phyloP scores from a whole-genome alignment of 176 grass and related monocot species.

The Cenchrus fungigraminus region DNA sequence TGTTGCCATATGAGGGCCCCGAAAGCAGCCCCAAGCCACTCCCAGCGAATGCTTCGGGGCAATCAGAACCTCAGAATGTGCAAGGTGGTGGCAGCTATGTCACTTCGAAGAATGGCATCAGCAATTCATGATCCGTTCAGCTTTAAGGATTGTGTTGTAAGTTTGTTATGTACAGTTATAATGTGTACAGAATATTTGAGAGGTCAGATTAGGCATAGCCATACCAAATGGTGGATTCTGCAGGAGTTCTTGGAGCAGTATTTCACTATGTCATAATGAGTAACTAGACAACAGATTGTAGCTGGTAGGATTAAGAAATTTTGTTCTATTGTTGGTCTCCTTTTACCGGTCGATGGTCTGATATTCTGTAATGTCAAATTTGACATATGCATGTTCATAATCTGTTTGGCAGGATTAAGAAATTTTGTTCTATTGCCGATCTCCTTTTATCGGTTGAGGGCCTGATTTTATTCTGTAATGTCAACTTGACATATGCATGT shows the following conservation, averaged over 20 bases:
- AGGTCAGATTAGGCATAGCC: conserved; percentile 23
- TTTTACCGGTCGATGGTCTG: too few relatives aligned
- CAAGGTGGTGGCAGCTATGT: conserved; percentile 8
- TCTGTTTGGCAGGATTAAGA: neutral
- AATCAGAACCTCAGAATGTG: conserved; percentile 36
- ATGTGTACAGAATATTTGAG: conserved; percentile 28
- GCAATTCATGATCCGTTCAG: conserved; percentile 30
- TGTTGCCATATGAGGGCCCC: conserved; percentile 71
- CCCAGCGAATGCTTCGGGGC: conserved; percentile 33
- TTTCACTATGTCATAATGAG: neutral
- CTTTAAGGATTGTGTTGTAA: neutral
- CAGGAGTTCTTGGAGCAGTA: neutral
- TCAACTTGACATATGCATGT: neutral
- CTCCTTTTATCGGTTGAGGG: neutral
- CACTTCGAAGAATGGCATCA: conserved; percentile 38
- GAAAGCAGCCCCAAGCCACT: conserved; percentile 31
- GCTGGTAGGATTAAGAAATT: too few relatives aligned
- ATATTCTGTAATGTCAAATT: too few relatives aligned
- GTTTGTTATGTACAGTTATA: conserved; percentile 17
- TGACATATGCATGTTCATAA: too few relatives aligned
- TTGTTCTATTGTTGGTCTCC: too few relatives aligned
- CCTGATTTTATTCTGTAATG: neutral
- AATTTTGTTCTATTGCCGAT: neutral
- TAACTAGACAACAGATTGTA: neutral
- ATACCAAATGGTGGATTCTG: conserved; percentile 20